phyloP scores from a whole-genome alignment of 1,139 yeast species.

The Meyerozyma elateridarum region DNA sequence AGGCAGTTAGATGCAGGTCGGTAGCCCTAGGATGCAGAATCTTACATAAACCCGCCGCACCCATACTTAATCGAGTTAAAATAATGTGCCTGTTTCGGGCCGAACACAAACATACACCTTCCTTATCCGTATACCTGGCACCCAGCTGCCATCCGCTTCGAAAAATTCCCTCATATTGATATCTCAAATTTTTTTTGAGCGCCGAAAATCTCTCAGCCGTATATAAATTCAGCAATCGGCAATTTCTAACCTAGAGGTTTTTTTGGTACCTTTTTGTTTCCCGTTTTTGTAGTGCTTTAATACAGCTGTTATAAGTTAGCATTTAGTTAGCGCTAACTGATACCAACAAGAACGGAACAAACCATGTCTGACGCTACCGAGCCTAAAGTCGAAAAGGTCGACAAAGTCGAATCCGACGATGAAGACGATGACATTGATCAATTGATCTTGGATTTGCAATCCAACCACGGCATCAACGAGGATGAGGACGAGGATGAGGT shows the following conservation, averaged over 20 bases:
- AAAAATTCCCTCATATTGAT: constrained; percentile 4
- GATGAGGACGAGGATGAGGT: constrained; percentile 53
- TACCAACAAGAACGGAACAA: constrained; percentile 25
- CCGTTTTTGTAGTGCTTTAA: constrained; percentile 5
- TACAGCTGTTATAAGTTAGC: constrained; percentile 8
- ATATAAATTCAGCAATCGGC: constrained; percentile 2
- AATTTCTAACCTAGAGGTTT: constrained; percentile 3
- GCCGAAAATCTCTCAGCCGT: constrained; percentile 5
- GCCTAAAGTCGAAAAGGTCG: constrained; percentile 47
- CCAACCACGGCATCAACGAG: constrained; percentile 52
- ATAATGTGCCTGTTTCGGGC: not conserved
- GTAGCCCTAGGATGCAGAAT: too few relatives aligned
- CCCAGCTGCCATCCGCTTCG: not conserved
- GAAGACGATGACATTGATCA: constrained; percentile 87
- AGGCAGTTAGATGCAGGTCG: not conserved
- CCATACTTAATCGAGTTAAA: not conserved
- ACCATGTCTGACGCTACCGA: constrained; percentile 33
- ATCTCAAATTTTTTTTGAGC: constrained; percentile 1
- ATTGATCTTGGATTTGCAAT: constrained; percentile 83
- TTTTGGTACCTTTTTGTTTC: constrained; percentile 4
- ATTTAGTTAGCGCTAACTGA: constrained; percentile 8
- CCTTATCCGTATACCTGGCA: constrained; percentile 1
- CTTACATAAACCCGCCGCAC: not conserved
- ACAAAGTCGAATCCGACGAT: constrained; percentile 51
- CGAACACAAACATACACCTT: constrained; percentile 2